A percentile compares a stretch with the other conserved stretches of the same genome.
phyloP scores from a whole-genome alignment of 305 asterid species.

The Stenogyne calaminthoides region DNA sequence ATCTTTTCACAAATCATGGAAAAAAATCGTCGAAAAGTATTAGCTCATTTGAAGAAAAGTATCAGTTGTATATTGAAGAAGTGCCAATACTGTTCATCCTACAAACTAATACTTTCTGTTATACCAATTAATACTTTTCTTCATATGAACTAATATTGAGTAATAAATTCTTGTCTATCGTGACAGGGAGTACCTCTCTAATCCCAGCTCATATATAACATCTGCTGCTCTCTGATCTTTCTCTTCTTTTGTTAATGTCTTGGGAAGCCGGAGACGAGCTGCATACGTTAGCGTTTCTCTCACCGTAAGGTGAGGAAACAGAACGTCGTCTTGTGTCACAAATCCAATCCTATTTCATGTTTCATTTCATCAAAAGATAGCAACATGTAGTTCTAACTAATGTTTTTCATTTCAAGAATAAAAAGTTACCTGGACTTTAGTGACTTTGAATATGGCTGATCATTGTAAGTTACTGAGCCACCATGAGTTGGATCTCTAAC shows the following conservation, averaged over 20 bases:
- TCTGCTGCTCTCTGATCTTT: slow-evolving; percentile 75
- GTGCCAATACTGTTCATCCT: too few species aligned
- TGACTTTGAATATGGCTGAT: slow-evolving; percentile 76
- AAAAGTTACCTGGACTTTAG: slow-evolving; percentile 72
- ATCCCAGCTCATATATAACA: slow-evolving; percentile 80
- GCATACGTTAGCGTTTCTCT: slow-evolving; percentile 80
- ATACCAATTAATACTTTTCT: too few species aligned
- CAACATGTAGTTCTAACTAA: neutral
- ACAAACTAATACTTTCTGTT: too few species aligned
- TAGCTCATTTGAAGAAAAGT: too few species aligned
- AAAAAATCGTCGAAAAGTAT: too few species aligned
- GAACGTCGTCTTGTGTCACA: slow-evolving; percentile 94
- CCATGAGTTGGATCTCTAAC: slow-evolving; percentile 51
- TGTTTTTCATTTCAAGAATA: neutral
- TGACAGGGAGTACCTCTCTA: slow-evolving; percentile 58
- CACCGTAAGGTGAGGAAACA: slow-evolving; percentile 96
- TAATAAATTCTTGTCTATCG: too few species aligned
- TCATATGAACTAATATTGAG: too few species aligned
- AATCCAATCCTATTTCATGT: slow-evolving; percentile 82
- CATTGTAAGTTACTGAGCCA: slow-evolving; percentile 77
- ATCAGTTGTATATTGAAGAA: too few species aligned
- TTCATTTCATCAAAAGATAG: neutral
- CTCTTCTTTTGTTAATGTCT: slow-evolving; percentile 65
- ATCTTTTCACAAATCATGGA: too few species aligned
- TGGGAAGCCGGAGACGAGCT: slow-evolving; percentile 87